Base-by-base conservation (phyloP, 1,284 basidiomycete genomes). In the Leccinum subfulvum region DNA sequence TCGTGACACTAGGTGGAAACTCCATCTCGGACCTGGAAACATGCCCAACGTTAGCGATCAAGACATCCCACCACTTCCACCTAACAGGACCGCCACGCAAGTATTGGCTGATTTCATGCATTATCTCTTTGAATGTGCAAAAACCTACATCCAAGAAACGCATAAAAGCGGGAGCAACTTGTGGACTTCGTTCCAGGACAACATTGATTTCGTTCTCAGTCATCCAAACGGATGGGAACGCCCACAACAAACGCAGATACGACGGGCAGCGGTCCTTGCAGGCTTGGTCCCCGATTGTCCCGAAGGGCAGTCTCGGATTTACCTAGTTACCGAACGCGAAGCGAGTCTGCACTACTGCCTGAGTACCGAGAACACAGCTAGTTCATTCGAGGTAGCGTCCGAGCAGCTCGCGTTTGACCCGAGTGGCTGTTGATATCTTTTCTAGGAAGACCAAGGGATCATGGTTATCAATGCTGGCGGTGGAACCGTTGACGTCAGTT, bases 311-410 rank as follows among this genome's bases (percentile, higher is more conserved):
- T 53, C 75, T 16, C 76, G 78, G 13, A 70, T 84, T 16, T 77
- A 76, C 11, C 80, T 84, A 16, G 79, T 83, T 2, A 81, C 81
- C 1, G 82, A 84, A 65, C 82, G 82, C n/a, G 81, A 83, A 66
- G 82, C 82, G 2, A 80, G 79, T 69, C 66, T 83, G 5, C 80
- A 83, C 63, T 82, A 77, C 56, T 81, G 81, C 53, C 66, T 83
- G 56, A 75, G 73, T 5, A 78, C 72, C 57, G 79, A 77, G 5
- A 70, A 80, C 23, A 74, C 76, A 1, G 64, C 74, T 8, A 75
- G 77, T 44, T 73, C 75, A 3, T 75, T 81, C 70, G 76, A 76
- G 71, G 80, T 81, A 60, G 1, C 14, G 21, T 51, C 23, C 60
- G 10, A 10, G 26, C 1, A 47, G 26, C 11, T 28, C 2, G 35